A percentile compares a stretch with the other conserved stretches of the same genome.
phyloP scores from a whole-genome alignment of 2,329 filamentous ascomycete genomes.

The Chrysoporthe austroafricana region DNA sequence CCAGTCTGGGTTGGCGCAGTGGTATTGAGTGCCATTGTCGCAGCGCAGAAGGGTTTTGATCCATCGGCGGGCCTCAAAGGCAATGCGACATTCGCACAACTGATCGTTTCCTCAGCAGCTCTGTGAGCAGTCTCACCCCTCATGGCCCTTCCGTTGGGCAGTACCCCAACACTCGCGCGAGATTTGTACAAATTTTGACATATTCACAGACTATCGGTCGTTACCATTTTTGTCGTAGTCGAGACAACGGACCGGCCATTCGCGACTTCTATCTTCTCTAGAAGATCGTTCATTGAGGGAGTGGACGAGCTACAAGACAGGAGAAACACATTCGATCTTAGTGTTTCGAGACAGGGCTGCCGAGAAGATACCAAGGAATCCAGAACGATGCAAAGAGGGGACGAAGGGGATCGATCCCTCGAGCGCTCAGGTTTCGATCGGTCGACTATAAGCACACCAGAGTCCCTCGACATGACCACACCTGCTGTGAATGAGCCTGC shows the following conservation, averaged over 20 bases:
- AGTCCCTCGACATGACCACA: not conserved
- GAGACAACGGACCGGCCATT: conserved; percentile 27
- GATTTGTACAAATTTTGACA: not conserved
- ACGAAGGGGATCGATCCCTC: not conserved
- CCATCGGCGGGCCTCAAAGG: conserved; percentile 1
- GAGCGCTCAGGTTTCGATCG: conserved; percentile 10
- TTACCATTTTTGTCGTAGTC: conserved; percentile 17
- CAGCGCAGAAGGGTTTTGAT: conserved; percentile 17
- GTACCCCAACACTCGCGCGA: not conserved
- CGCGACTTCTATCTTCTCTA: conserved; percentile 20
- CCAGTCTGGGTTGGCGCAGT: conserved; percentile 25
- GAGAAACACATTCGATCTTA: conserved; percentile 12
- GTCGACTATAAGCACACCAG: conserved; percentile 11
- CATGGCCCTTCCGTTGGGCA: too few species aligned
- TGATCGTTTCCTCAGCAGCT: conserved; percentile 12
- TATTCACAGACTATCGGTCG: conserved; percentile 14
- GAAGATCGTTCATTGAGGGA: conserved; percentile 15
- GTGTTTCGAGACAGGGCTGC: conserved; percentile 12
- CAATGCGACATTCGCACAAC: conserved; percentile 22
- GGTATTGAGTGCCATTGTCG: conserved; percentile 19
- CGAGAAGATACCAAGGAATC: not conserved
- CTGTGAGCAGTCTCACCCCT: conserved; percentile 13
- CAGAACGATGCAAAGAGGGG: not conserved
- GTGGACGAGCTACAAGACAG: not conserved
- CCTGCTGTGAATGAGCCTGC: not conserved